These are phyloP conservation scores for Claviceps pazoutovae DNA, from an alignment of 2,329 filamentous ascomycete species.

Conservation along the genomic window DNA sequence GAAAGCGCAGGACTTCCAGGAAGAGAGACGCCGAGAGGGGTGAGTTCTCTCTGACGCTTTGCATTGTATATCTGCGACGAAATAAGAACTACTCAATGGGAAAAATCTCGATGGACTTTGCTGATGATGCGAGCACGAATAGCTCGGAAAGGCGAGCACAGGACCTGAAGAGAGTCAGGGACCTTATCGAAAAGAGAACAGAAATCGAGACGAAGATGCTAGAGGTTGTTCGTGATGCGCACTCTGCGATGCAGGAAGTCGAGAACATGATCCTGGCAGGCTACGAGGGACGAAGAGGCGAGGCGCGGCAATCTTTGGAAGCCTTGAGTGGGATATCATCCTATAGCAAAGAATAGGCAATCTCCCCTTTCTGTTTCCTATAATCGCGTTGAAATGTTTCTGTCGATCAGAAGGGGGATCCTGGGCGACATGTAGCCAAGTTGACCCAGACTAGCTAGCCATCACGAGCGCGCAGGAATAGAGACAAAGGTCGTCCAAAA, in stretches of 20 bases:
- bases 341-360: neutral
- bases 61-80: neutral
- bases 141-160: conserved; percentile 10
- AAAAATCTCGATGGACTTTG: neutral
- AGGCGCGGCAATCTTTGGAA: conserved; percentile 9
- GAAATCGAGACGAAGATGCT: conserved; percentile 16
- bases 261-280: conserved; percentile 18
- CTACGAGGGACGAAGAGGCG: conserved; percentile 14
- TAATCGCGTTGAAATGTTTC: neutral
- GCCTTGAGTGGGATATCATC: neutral
- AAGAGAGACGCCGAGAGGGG: conserved; percentile 13
- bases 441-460: neutral
- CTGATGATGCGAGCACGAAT: neutral
- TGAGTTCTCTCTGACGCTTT: conserved; percentile 2
- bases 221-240: conserved; percentile 10
- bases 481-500: neutral
- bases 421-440: neutral
- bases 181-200: conserved; percentile 12
- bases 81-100: neutral
- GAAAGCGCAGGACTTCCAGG: conserved; percentile 10
- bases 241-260: conserved; percentile 10
- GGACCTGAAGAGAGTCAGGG: conserved; percentile 10
- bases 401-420: neutral
- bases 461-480: neutral
- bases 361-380: neutral